A percentile compares a stretch with the other conserved stretches of the same genome.
Evolutionary conservation across 176 grass and related monocot genomes (phyloP).

Genomic region (Cenchrus purpureus): DNA sequence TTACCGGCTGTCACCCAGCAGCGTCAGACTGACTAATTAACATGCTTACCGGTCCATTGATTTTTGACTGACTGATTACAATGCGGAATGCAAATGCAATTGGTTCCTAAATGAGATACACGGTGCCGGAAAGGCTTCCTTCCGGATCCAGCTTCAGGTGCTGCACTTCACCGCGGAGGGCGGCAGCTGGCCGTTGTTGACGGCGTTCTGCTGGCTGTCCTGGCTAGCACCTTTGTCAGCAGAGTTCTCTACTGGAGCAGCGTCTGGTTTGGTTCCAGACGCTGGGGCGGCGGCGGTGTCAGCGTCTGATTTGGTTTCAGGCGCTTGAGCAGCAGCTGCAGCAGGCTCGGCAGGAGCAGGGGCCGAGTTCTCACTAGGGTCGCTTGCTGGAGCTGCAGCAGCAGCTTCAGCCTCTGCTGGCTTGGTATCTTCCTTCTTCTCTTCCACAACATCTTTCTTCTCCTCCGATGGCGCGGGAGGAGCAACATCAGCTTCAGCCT

Average conservation of each 20-base stretch:
- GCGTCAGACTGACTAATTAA: conserved; percentile 69
- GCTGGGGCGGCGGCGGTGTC: not conserved
- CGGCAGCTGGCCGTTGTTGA: conserved; percentile 57
- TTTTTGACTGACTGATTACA: conserved; percentile 41
- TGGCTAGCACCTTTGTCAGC: conserved; percentile 19
- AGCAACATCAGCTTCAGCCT: conserved; percentile 18
- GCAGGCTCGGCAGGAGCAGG: conserved; percentile 17
- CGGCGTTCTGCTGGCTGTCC: conserved; percentile 30
- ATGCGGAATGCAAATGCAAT: conserved; percentile 32
- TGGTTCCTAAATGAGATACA: conserved; percentile 32
- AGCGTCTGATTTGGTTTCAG: not conserved
- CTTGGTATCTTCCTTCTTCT: conserved; percentile 38
- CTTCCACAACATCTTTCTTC: not conserved
- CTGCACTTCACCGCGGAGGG: conserved; percentile 52
- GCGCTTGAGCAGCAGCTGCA: not conserved
- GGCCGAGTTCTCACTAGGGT: conserved; percentile 39
- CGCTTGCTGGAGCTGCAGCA: conserved; percentile 14
- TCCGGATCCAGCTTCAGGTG: conserved; percentile 13
- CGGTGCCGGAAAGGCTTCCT: not conserved
- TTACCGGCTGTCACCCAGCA: conserved; percentile 48
- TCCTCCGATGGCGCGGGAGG: not conserved
- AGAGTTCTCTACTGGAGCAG: conserved; percentile 32
- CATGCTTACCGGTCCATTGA: conserved; percentile 29
- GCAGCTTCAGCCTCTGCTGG: conserved; percentile 23
- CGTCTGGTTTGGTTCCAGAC: conserved; percentile 37